These are phyloP conservation scores for Lactifluus volemus DNA, from an alignment of 768 basidiomycete species.

Conservation along the genomic window DNA sequence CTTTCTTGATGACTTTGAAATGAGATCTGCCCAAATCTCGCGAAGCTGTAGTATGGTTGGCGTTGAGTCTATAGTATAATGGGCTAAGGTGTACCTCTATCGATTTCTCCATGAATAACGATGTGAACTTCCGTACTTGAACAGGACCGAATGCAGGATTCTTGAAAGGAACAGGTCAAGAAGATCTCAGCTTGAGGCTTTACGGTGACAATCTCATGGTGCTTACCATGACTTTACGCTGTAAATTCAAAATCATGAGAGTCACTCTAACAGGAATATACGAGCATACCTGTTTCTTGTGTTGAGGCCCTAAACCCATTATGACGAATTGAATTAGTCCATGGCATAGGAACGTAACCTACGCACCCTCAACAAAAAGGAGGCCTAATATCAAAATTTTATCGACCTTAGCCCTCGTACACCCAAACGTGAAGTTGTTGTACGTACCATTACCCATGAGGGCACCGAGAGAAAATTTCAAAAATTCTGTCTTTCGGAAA, in stretches of 20 bases:
- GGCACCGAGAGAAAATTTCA: slow-evolving; percentile 8
- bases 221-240: slow-evolving; percentile 12
- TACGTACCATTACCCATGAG: slow-evolving; percentile 15
- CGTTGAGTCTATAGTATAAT: not conserved
- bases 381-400: not conserved
- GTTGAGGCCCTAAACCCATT: not conserved
- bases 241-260: not conserved
- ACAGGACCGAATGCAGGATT: slow-evolving; percentile 23
- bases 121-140: slow-evolving; percentile 22
- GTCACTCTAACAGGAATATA: not conserved
- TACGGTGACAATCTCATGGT: too few species aligned
- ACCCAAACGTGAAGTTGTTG: too few species aligned
- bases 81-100: slow-evolving; percentile 13
- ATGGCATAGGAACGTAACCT: not conserved
- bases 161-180: not conserved
- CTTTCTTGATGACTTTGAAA: too few species aligned
- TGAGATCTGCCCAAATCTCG: slow-evolving; percentile 22
- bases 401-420: not conserved
- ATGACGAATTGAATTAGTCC: too few species aligned
- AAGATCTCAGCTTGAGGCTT: not conserved
- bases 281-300: slow-evolving; percentile 8
- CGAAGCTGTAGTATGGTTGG: slow-evolving; percentile 20
- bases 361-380: slow-evolving; percentile 14
- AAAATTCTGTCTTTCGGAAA: slow-evolving; percentile 28
- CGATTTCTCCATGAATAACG: slow-evolving; percentile 20